A percentile compares a stretch with the other conserved stretches of the same genome.
phyloP scores from a whole-genome alignment of 768 basidiomycete species.

The Sarcomyxa edulis region DNA sequence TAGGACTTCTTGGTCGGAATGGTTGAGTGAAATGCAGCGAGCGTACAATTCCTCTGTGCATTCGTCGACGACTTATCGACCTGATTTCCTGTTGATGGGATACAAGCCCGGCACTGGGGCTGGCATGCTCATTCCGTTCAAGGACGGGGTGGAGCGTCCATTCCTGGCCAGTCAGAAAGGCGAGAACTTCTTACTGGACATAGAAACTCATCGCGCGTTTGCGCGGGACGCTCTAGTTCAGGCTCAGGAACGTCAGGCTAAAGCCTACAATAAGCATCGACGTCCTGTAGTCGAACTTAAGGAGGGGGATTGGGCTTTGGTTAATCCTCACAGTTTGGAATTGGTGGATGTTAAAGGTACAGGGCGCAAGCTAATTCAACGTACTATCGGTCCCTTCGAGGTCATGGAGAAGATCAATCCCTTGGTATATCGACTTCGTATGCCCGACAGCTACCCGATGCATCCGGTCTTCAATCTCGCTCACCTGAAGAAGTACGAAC shows the following conservation, averaged over 20 bases:
- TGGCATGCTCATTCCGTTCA: slow-evolving; percentile 2
- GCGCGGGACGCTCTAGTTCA: slow-evolving; percentile 12
- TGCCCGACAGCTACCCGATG: slow-evolving; percentile 19
- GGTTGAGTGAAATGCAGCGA: slow-evolving; percentile 18
- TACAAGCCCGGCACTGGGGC: slow-evolving; percentile 14
- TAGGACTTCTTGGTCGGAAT: slow-evolving; percentile 19
- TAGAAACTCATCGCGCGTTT: slow-evolving; percentile 3
- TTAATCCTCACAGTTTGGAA: too few relatives aligned
- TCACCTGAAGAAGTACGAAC: slow-evolving; percentile 16
- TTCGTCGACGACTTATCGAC: slow-evolving; percentile 18
- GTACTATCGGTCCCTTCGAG: too few relatives aligned
- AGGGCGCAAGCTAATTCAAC: too few relatives aligned
- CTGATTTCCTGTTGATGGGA: slow-evolving; percentile 22
- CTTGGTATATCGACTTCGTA: slow-evolving; percentile 15
- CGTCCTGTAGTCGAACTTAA: slow-evolving; percentile 17
- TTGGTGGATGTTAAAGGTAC: too few relatives aligned
- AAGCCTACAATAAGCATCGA: slow-evolving; percentile 14
- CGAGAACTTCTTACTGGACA: slow-evolving; percentile 2
- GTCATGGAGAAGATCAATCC: too few relatives aligned
- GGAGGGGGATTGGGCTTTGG: slow-evolving; percentile 18
- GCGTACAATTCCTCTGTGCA: slow-evolving; percentile 24
- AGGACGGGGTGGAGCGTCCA: slow-evolving; percentile 3
- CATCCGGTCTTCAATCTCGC: too few relatives aligned
- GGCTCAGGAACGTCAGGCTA: slow-evolving; percentile 17
- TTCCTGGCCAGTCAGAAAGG: slow-evolving; percentile 10